phyloP scores from a whole-genome alignment of 805 yeast genomes.

The Monosporozyma servazzii region DNA sequence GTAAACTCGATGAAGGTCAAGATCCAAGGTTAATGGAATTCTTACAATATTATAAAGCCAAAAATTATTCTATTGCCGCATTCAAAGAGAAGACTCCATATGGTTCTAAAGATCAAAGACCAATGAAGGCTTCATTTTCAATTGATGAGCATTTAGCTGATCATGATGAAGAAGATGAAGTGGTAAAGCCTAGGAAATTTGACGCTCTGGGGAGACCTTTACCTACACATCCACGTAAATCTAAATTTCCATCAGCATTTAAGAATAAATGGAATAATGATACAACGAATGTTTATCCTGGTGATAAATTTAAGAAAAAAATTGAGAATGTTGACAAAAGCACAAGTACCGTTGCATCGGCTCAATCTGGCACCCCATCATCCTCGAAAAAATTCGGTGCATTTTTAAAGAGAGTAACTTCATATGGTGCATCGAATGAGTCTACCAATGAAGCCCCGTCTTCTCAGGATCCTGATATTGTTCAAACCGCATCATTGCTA shows the following conservation, averaged over 20 bases:
- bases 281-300: background rate
- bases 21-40: slow-evolving; percentile 41
- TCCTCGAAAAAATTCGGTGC: slow-evolving; percentile 27
- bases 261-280: background rate
- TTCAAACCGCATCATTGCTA: background rate
- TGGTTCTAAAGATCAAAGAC: background rate
- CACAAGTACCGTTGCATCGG: background rate
- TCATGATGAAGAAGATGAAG: background rate
- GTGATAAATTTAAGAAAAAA: background rate
- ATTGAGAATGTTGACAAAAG: background rate
- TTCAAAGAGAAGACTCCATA: slow-evolving; percentile 10
- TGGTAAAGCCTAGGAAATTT: slow-evolving; percentile 12
- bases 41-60: slow-evolving; percentile 31
- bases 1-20: background rate
- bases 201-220: slow-evolving; percentile 38
- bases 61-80: slow-evolving; percentile 18
- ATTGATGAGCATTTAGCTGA: slow-evolving; percentile 8
- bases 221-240: slow-evolving; percentile 42
- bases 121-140: slow-evolving; percentile 19
- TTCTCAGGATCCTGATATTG: background rate
- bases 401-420: slow-evolving; percentile 26
- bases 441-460: slow-evolving; percentile 6
- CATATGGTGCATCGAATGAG: slow-evolving; percentile 14
- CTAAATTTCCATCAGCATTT: slow-evolving; percentile 43
- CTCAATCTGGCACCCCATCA: slow-evolving; percentile 3